Evolutionary conservation across 306 rosid genomes (phyloP).

Genomic region (Trifolium pratense): DNA sequence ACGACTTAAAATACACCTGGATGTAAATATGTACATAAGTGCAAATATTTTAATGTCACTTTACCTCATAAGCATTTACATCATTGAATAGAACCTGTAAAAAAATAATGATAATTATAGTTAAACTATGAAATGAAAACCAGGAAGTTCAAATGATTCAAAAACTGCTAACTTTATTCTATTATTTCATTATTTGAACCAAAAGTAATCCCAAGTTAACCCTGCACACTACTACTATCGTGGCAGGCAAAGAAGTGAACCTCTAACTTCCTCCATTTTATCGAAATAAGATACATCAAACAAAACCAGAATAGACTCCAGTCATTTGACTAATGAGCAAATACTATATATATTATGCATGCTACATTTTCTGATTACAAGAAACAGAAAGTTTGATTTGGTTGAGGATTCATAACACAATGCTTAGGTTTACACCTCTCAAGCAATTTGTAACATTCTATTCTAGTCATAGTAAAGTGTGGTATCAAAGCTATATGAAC

Average conservation of each 20-base stretch:
- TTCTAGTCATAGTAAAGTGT: not conserved
- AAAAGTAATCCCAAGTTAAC: not conserved
- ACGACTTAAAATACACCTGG: conserved; percentile 11
- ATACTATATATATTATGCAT: no score
- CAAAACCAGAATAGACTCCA: not conserved
- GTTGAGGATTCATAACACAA: no score
- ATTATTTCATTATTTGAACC: not conserved
- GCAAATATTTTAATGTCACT: conserved; percentile 25
- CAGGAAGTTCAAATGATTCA: conserved; percentile 25
- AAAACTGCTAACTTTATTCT: not conserved
- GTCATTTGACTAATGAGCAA: not conserved
- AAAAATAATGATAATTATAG: conserved; percentile 1
- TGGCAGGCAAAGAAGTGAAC: not conserved
- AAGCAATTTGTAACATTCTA: not conserved
- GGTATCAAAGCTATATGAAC: not conserved
- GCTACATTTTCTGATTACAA: no score
- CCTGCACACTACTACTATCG: not conserved
- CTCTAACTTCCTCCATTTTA: not conserved
- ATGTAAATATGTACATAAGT: not conserved
- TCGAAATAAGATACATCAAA: conserved; percentile 1
- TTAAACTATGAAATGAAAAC: conserved; percentile 5
- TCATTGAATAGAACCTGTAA: conserved; percentile 93
- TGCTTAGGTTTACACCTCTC: not conserved
- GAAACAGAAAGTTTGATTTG: no score
- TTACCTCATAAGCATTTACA: conserved; percentile 86